Evolutionary conservation across 2,329 filamentous ascomycete species (phyloP), one percentile per base, ranked within the genome.

Genomic region (Zasmidium angulare): DNA sequence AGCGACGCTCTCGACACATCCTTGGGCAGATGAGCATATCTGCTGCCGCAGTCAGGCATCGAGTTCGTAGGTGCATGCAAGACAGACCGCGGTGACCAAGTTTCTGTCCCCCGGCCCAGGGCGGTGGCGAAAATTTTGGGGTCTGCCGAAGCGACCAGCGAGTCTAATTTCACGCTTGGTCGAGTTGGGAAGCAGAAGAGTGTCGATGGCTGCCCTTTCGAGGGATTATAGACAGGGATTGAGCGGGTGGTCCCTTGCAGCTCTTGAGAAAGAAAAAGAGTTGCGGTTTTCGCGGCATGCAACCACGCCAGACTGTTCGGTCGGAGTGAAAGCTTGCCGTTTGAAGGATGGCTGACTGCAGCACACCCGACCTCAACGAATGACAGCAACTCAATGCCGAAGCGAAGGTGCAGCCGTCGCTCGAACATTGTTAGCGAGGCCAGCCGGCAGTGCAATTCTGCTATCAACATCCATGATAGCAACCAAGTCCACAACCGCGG

Each of bases 161-260:
- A 43, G 6, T 43, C 36, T 43, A 43, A 43, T 43, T 17, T 43
- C 36, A 17, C 4, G 26, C 26, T 29, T 29, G 4, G 26, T 29
- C 26, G 26, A 29, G 26, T 29, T 29, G 11, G 26, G 26, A 11
- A 4, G 26, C 3, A 7, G 36, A 43, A 14, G 12, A 10, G 47
- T 50, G 54, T 50, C 54, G 54, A 56, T 56, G 47, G 22, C 26
- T 56, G 49, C 55, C 40, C 21, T 31, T 46, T 56, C 2, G 49
- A 40, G 50, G 24, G 46, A 26, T 10, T 56, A 60, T 53, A 29
- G 53, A 31, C 53, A 60, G 58, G 53, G 58, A 60, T 56, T 19
- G 3, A 3, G 53, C 24, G 53, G 53, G 10, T 19, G 31, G 53
- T 54, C 53, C 43, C 53, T 55, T 48, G 53, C n/a, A n/a, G n/a